A percentile compares a stretch with the other conserved stretches of the same genome.
Conservation (phyloP, 1,139 yeast species). For the Geotrichum aggregatum region DNA sequence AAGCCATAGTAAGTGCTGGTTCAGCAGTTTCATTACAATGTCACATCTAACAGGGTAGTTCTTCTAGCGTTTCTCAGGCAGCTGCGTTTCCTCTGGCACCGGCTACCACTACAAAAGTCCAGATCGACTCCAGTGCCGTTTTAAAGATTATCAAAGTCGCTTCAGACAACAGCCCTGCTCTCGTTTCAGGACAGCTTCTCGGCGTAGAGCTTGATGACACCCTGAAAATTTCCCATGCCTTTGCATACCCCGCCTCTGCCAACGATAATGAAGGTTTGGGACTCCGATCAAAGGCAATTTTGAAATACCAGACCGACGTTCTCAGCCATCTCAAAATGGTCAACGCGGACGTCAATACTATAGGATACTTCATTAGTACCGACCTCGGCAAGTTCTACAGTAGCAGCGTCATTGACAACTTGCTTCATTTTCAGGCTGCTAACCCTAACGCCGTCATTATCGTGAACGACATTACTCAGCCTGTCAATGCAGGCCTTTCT, state of each 20-base stretch:
- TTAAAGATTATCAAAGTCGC: constrained; percentile 71
- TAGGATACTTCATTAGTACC: constrained; percentile 81
- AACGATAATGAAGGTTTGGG: constrained; percentile 41
- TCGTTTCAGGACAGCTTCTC: constrained; percentile 70
- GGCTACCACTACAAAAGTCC: constrained; percentile 30
- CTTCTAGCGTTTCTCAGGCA: constrained; percentile 1
- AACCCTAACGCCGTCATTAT: constrained; percentile 65
- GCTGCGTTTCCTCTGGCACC: constrained; percentile 25
- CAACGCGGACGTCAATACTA: constrained; percentile 66
- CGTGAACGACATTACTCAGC: constrained; percentile 70
- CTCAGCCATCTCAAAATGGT: constrained; percentile 58
- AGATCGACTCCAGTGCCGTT: constrained; percentile 47
- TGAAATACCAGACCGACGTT: constrained; percentile 67
- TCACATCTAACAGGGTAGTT: neutral
- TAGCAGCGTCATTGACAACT: constrained; percentile 60
- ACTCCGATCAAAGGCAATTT: constrained; percentile 52
- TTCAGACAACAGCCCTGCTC: constrained; percentile 61
- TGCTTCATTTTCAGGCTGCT: constrained; percentile 58
- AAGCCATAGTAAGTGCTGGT: constrained; percentile 9
- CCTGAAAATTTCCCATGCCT: constrained; percentile 54
- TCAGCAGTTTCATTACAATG: neutral
- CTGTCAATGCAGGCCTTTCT: constrained; percentile 55
- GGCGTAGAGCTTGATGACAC: constrained; percentile 61
- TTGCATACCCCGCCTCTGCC: constrained; percentile 54
- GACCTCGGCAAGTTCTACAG: constrained; percentile 61